A percentile compares a stretch with the other conserved stretches of the same genome.
These are phyloP conservation scores for Phytophthora citricola DNA, from an alignment of 352 stramenopile genomes.

Conservation along the genomic window DNA sequence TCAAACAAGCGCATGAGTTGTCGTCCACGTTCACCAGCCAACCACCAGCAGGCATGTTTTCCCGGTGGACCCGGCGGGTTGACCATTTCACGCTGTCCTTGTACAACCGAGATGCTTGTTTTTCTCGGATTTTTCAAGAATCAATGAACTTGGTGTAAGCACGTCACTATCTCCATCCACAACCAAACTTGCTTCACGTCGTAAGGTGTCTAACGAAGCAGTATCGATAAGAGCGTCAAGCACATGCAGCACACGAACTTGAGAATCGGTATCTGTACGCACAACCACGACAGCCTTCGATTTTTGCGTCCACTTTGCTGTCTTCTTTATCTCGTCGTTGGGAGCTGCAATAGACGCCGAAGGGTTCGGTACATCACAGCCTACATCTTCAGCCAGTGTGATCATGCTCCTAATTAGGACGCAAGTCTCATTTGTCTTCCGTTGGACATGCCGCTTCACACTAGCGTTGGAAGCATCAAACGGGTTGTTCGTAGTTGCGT, in stretches of 20 bases:
- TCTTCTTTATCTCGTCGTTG: conserved; percentile 15
- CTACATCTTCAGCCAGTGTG: conserved; percentile 3
- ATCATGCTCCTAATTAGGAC: conserved; percentile 12
- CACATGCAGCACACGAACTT: conserved; percentile 14
- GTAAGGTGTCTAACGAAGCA: neutral
- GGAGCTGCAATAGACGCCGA: neutral
- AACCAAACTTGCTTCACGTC: conserved; percentile 1
- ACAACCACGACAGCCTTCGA: conserved; percentile 2
- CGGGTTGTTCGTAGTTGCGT: conserved; percentile 13
- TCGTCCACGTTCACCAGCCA: neutral
- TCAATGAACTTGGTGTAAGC: neutral
- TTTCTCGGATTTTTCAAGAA: conserved; percentile 7
- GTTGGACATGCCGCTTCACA: conserved; percentile 9
- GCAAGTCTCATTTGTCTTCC: conserved; percentile 9
- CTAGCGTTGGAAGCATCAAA: conserved; percentile 11
- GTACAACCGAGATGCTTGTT: conserved; percentile 2
- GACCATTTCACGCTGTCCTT: conserved; percentile 10
- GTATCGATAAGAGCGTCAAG: conserved; percentile 12
- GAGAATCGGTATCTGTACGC: neutral
- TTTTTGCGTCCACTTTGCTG: conserved; percentile 23
- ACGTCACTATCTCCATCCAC: neutral
- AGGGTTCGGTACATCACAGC: neutral
- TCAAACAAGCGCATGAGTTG: neutral
- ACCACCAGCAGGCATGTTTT: neutral
- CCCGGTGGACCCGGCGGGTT: neutral